Evolutionary conservation across 2,329 filamentous ascomycete species (phyloP).

Genomic region (Pyrenochaeta sp.): DNA sequence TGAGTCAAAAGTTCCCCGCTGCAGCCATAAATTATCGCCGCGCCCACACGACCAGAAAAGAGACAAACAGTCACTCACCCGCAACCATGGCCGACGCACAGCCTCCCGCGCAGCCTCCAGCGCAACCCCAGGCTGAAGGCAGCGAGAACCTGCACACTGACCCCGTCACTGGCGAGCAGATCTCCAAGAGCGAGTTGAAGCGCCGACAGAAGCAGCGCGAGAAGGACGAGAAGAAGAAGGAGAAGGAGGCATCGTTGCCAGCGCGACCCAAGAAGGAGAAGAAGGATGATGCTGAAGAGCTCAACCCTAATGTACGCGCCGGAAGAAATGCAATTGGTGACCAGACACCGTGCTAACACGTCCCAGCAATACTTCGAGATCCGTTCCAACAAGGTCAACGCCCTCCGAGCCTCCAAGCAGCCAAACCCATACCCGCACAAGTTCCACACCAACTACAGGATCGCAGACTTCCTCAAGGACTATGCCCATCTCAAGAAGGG

Average conservation of each 20-base stretch:
- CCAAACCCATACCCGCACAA: constrained; percentile 90
- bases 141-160: constrained; percentile 78
- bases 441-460: constrained; percentile 85
- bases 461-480: constrained; percentile 79
- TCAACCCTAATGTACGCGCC: constrained; percentile 74
- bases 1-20: constrained; percentile 30
- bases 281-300: constrained; percentile 71
- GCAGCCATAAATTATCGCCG: constrained; percentile 20
- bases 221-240: constrained; percentile 87
- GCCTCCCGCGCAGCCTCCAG: constrained; percentile 32
- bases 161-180: constrained; percentile 88
- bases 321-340: constrained; percentile 8
- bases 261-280: constrained; percentile 66
- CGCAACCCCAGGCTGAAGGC: constrained; percentile 38
- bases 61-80: constrained; percentile 18
- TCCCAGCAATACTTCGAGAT: constrained; percentile 92
- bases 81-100: constrained; percentile 44
- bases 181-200: constrained; percentile 74
- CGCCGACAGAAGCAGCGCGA: constrained; percentile 91
- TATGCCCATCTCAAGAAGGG: constrained; percentile 87
- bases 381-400: constrained; percentile 81
- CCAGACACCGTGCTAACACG: constrained; percentile 18
- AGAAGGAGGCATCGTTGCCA: constrained; percentile 76
- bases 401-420: constrained; percentile 73
- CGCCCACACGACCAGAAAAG: constrained; percentile 26